These are phyloP conservation scores for Lentinula boryana DNA, from an alignment of 768 basidiomycete genomes.

Conservation along the genomic window DNA sequence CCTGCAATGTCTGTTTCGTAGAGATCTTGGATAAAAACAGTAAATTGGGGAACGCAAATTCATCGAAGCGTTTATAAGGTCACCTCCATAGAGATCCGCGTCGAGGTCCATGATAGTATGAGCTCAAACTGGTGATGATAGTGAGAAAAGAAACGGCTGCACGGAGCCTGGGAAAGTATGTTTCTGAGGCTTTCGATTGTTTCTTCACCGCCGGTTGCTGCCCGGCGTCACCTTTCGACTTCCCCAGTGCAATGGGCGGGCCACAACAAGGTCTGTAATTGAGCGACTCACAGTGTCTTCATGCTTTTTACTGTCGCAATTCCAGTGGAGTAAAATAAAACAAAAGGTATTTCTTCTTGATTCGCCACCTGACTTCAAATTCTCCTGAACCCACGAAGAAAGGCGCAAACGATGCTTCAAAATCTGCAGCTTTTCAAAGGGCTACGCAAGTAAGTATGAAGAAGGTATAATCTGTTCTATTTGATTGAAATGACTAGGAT, in stretches of 20 bases:
- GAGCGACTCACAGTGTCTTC: background rate
- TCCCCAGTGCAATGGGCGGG: background rate
- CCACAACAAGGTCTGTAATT: background rate
- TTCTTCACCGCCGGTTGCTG: no score
- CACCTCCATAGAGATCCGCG: conserved; percentile 87
- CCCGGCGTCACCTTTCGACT: background rate
- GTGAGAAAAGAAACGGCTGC: conserved; percentile 2
- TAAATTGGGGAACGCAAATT: background rate
- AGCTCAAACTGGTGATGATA: conserved; percentile 41
- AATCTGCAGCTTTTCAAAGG: conserved; percentile 50
- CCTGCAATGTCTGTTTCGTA: conserved; percentile 63
- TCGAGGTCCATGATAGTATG: conserved; percentile 51
- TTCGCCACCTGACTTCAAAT: background rate
- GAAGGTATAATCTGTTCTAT: conserved; percentile 1
- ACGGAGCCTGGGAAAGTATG: background rate
- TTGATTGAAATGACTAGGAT: conserved; percentile 35
- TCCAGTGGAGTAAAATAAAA: conserved; percentile 12
- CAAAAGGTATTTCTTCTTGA: conserved; percentile 13
- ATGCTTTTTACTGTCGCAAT: background rate
- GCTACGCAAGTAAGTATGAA: conserved; percentile 42
- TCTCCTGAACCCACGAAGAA: conserved; percentile 30
- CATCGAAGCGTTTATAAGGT: conserved; percentile 13
- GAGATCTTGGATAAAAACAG: conserved; percentile 41
- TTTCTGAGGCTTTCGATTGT: background rate
- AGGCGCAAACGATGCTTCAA: conserved; percentile 56